Percentiles rank a stretch among this genome's conserved stretches.
Evolutionary conservation across 75 land plant species (phyloP).

Genomic region (Sequoiadendron giganteum): DNA sequence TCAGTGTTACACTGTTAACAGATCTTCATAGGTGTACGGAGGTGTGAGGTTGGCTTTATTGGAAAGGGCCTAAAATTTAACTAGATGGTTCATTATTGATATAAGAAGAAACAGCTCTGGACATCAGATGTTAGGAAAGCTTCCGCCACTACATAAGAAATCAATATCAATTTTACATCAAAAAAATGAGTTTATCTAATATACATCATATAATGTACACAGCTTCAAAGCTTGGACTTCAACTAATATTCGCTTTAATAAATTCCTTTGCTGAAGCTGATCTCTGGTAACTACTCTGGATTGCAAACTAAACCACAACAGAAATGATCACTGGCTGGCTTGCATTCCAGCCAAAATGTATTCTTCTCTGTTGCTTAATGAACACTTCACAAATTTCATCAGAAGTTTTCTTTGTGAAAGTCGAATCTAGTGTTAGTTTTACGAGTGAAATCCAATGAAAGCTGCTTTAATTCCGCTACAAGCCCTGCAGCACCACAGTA

Average conservation of each 20-base stretch:
- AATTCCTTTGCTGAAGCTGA: background rate
- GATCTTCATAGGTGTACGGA: background rate
- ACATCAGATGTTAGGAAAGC: background rate
- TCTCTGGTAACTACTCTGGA: background rate
- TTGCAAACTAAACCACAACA: background rate
- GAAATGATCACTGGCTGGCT: background rate
- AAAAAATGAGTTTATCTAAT: background rate
- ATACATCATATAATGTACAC: background rate
- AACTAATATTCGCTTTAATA: background rate
- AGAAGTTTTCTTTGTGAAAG: slow-evolving; percentile 90
- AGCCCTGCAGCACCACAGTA: slow-evolving; percentile 70
- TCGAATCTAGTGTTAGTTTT: slow-evolving; percentile 67
- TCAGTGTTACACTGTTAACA: background rate
- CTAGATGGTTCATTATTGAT: background rate
- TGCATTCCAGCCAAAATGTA: background rate
- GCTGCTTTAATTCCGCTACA: slow-evolving; percentile 61
- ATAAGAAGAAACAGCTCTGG: background rate
- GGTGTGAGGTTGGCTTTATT: background rate
- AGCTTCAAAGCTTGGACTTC: background rate
- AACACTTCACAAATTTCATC: slow-evolving; percentile 9
- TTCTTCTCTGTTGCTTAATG: background rate
- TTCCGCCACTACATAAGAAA: background rate
- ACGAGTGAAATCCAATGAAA: slow-evolving; percentile 53
- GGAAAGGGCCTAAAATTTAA: background rate
- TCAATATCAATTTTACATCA: background rate